Percentiles rank a stretch among this genome's conserved stretches.
Evolutionary conservation across 768 basidiomycete genomes (phyloP).

Genomic region (Suillus clintonianus): DNA sequence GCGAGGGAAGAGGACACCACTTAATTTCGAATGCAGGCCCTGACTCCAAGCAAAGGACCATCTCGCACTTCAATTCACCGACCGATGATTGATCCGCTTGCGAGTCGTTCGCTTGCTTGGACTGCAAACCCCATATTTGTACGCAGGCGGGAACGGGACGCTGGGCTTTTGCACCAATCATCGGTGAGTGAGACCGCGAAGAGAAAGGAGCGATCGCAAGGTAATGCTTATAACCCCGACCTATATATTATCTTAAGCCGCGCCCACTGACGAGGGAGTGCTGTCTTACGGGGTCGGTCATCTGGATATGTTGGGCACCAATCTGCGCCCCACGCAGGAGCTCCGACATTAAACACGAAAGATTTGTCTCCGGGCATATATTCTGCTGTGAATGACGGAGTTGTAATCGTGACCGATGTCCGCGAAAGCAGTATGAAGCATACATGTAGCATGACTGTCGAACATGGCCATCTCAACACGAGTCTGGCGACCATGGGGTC

Average conservation of each 20-base stretch:
- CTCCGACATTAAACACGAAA: conserved; percentile 83
- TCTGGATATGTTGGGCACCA: conserved; percentile 85
- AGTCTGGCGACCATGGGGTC: conserved; percentile 58
- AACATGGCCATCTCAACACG: conserved; percentile 54
- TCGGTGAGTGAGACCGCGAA: conserved; percentile 60
- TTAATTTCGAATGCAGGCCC: conserved; percentile 81
- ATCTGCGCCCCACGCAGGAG: conserved; percentile 87
- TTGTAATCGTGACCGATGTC: not conserved
- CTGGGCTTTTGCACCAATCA: conserved; percentile 59
- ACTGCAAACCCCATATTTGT: conserved; percentile 78
- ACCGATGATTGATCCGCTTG: conserved; percentile 16
- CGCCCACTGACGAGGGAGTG: not conserved
- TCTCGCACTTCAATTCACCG: conserved; percentile 65
- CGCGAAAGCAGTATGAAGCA: conserved; percentile 17
- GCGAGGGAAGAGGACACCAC: conserved; percentile 91
- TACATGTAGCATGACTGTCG: conserved; percentile 60
- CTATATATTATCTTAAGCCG: conserved; percentile 33
- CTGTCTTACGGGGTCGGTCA: conserved; percentile 52
- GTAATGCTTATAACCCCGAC: conserved; percentile 65
- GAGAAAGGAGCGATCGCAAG: conserved; percentile 82
- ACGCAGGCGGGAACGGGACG: conserved; percentile 67
- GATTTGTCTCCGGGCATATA: conserved; percentile 59
- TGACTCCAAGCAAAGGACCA: conserved; percentile 82
- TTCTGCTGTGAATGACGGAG: conserved; percentile 46
- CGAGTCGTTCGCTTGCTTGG: conserved; percentile 26